Conservation (phyloP, 2,329 filamentous ascomycete genomes). For the Aphanoascus verrucosus region DNA sequence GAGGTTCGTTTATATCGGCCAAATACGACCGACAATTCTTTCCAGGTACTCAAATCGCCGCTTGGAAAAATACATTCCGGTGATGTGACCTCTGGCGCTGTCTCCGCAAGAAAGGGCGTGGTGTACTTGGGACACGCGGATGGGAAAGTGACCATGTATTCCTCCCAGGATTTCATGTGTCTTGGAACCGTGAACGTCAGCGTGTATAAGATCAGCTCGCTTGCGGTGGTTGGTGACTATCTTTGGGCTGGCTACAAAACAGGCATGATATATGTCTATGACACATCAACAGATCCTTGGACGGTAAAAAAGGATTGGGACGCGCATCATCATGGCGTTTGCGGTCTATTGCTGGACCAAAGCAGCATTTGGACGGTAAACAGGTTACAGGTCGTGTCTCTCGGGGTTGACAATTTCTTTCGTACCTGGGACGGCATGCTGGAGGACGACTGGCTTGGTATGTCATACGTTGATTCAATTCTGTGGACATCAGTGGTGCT, state of each 20-base stretch:
- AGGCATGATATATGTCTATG: slow-evolving; percentile 87
- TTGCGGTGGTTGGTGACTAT: slow-evolving; percentile 68
- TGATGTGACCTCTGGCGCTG: slow-evolving; percentile 75
- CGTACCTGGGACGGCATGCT: slow-evolving; percentile 86
- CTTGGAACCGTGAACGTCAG: slow-evolving; percentile 75
- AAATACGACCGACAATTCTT: slow-evolving; percentile 56
- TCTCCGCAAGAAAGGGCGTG: slow-evolving; percentile 61
- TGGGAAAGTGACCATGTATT: slow-evolving; percentile 92
- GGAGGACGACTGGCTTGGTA: slow-evolving; percentile 82
- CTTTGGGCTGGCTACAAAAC: slow-evolving; percentile 94
- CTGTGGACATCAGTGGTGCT: slow-evolving; percentile 8
- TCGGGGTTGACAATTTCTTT: slow-evolving; percentile 78
- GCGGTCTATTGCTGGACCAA: slow-evolving; percentile 64
- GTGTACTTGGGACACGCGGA: slow-evolving; percentile 88
- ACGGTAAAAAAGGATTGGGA: slow-evolving; percentile 87
- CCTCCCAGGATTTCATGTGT: slow-evolving; percentile 62
- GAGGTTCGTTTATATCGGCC: slow-evolving; percentile 78
- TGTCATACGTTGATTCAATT: slow-evolving; percentile 17
- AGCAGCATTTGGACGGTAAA: slow-evolving; percentile 79
- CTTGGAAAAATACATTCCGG: slow-evolving; percentile 62
- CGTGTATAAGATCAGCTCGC: slow-evolving; percentile 85
- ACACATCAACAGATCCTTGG: slow-evolving; percentile 75
- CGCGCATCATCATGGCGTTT: slow-evolving; percentile 73
- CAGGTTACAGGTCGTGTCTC: slow-evolving; percentile 69
- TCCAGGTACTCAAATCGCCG: slow-evolving; percentile 64